Evolutionary conservation across 140 eudicot species (phyloP).

Genomic region (Bidens hawaiensis): DNA sequence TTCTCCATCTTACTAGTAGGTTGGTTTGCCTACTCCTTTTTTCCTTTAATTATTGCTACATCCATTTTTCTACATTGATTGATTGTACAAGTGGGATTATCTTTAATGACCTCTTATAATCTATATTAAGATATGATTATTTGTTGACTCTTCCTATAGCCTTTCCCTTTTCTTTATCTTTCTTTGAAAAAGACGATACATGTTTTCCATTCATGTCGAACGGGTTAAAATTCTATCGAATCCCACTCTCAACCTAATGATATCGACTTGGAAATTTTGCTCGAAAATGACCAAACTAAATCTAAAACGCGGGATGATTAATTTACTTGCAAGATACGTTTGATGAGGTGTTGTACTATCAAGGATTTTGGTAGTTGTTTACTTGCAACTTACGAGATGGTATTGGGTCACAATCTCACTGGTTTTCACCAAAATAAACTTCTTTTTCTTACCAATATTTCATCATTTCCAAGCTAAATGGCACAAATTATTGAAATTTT

Average conservation of each 20-base stretch:
- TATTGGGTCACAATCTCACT: slow-evolving; percentile 32
- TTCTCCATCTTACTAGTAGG: slow-evolving; percentile 8
- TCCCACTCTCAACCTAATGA: neutral
- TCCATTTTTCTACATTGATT: slow-evolving; percentile 7
- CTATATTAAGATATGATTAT: neutral
- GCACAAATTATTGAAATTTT: neutral
- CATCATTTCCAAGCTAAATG: slow-evolving; percentile 5
- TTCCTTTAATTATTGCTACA: slow-evolving; percentile 18
- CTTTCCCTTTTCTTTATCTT: neutral
- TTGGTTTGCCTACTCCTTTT: slow-evolving; percentile 32
- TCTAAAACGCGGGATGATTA: neutral
- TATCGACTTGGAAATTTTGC: neutral
- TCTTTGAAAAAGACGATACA: neutral
- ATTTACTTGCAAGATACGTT: slow-evolving; percentile 24
- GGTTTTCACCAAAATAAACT: slow-evolving; percentile 7
- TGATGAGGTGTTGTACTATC: slow-evolving; percentile 18
- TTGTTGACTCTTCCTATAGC: slow-evolving; percentile 1
- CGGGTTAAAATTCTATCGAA: neutral
- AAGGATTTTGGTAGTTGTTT: slow-evolving; percentile 10
- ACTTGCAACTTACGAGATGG: slow-evolving; percentile 30
- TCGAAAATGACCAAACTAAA: slow-evolving; percentile 4
- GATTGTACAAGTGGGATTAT: slow-evolving; percentile 32
- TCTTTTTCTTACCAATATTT: slow-evolving; percentile 12
- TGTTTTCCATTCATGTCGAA: neutral
- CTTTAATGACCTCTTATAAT: slow-evolving; percentile 9